Conservation (phyloP, 208 protist species). For the Angomonas ambiguus region DNA sequence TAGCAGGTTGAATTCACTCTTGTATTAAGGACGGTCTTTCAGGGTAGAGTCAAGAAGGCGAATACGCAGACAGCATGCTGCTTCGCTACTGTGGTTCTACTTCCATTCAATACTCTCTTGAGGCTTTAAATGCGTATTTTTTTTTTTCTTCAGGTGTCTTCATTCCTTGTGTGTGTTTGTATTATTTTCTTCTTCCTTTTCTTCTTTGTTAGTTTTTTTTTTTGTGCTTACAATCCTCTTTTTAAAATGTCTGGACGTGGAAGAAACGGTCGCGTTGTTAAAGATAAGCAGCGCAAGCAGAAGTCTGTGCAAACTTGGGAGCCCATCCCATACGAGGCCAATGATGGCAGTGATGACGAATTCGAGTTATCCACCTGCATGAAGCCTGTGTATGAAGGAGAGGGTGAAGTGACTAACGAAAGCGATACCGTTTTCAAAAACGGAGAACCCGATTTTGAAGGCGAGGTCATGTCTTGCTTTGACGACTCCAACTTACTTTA, state of each 20-base stretch:
- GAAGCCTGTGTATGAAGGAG: slow-evolving; percentile 3
- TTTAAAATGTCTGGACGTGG: background rate
- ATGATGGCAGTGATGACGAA: slow-evolving; percentile 62
- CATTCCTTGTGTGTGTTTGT: background rate
- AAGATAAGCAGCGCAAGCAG: slow-evolving; percentile 2
- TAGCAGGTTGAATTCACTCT: background rate
- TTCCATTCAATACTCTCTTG: background rate
- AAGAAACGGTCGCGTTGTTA: background rate
- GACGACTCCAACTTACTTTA: slow-evolving; percentile 74
- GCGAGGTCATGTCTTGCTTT: slow-evolving; percentile 72
- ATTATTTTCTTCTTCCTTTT: background rate
- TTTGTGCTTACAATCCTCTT: background rate
- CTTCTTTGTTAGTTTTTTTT: background rate
- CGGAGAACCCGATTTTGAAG: slow-evolving; percentile 50
- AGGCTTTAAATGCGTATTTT: background rate
- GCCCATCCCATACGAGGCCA: slow-evolving; percentile 36
- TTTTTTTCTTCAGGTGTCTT: background rate
- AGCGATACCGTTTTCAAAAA: slow-evolving; percentile 41
- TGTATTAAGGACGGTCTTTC: background rate
- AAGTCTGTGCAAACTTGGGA: slow-evolving; percentile 49
- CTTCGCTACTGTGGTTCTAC: background rate
- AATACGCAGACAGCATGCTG: background rate
- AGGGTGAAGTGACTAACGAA: slow-evolving; percentile 18
- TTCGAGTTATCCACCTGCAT: slow-evolving; percentile 37
- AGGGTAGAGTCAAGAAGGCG: background rate